Evolutionary conservation across 768 basidiomycete species (phyloP), one percentile per base, ranked within the genome.

Genomic region (Clitopilus passeckerianus): DNA sequence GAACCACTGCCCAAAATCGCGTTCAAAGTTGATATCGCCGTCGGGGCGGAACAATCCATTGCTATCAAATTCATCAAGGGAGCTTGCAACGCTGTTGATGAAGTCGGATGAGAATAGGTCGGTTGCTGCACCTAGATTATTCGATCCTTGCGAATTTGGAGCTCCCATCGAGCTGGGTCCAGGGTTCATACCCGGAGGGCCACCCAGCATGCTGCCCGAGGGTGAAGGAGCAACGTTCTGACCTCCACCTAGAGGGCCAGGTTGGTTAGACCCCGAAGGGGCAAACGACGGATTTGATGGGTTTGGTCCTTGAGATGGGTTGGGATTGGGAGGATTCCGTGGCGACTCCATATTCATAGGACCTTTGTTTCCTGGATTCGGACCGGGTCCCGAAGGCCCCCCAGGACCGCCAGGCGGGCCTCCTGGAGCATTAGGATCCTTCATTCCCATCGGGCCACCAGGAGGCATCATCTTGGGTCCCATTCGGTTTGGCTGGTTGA

Each of bases 1-100:
- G 64, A 90, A 89, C 87, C 87, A 90, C 65, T 87, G 85, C 58
- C 86, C 84, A 71, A 90, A 90, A 65, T 89, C 88, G 66, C 86
- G 76, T 70, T 88, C 88, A 63, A 89, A 88, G 66, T 86, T 84
- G 67, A 88, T 71, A 59, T 81, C 75, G 1, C 76, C 77, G 54
- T 79, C 76, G n/a, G 70, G 63, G 52, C 75, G 68, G 66, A 84
- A 82, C 43, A 84, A 58, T 7, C 20, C n/a, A 14, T 66, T 61
- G 7, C 71, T 34, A 58, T 77, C 75, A 54, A 79, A 78, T 5
- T 76, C 77, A 23, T 80, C 80, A 66, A 82, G 60, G 23, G 73
- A 68, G 53, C 59, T 70, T 20, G 72, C 71, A 9, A 79, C 71
- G 12, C 72, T 76, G 61, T 77, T 72, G 59, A 85, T 80, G 56